Conservation (phyloP, 2,329 filamentous ascomycete species). For the Epichloe sylvatica region DNA sequence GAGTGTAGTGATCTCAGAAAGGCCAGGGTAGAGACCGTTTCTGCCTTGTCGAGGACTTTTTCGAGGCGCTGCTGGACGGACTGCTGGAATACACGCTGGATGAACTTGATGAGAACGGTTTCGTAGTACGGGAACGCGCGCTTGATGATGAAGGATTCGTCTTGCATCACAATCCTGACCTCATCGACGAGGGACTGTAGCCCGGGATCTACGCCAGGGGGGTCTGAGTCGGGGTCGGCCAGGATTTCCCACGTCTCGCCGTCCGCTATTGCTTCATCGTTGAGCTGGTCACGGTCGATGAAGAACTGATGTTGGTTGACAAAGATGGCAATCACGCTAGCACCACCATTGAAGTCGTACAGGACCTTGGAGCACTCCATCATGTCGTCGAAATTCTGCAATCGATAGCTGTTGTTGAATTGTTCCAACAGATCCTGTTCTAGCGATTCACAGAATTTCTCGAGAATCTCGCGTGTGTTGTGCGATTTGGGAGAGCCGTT, state of each 20-base stretch:
- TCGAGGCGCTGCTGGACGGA: conserved; percentile 93
- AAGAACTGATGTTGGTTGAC: conserved; percentile 99
- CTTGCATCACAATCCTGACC: conserved; percentile 88
- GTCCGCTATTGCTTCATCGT: conserved; percentile 67
- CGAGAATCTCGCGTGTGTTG: conserved; percentile 77
- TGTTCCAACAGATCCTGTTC: conserved; percentile 92
- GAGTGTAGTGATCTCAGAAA: conserved; percentile 86
- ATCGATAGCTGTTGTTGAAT: conserved; percentile 92
- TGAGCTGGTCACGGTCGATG: conserved; percentile 85
- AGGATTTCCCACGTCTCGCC: conserved; percentile 76
- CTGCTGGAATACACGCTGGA: conserved; percentile 94
- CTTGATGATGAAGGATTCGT: conserved; percentile 94
- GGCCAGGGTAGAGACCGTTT: conserved; percentile 78
- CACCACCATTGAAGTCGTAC: conserved; percentile 88
- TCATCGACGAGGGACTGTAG: conserved; percentile 87
- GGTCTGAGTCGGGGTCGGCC: conserved; percentile 85
- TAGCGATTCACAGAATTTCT: conserved; percentile 90
- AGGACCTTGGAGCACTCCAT: conserved; percentile 89
- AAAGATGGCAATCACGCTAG: conserved; percentile 88
- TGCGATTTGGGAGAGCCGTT: conserved; percentile 28
- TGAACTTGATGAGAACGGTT: conserved; percentile 80
- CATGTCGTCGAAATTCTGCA: conserved; percentile 96
- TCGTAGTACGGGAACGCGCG: conserved; percentile 93
- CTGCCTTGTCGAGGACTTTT: conserved; percentile 89
- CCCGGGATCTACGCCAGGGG: conserved; percentile 81